Evolutionary conservation across 495 filamentous ascomycete genomes (phyloP).

Genomic region (Tuber brumale): DNA sequence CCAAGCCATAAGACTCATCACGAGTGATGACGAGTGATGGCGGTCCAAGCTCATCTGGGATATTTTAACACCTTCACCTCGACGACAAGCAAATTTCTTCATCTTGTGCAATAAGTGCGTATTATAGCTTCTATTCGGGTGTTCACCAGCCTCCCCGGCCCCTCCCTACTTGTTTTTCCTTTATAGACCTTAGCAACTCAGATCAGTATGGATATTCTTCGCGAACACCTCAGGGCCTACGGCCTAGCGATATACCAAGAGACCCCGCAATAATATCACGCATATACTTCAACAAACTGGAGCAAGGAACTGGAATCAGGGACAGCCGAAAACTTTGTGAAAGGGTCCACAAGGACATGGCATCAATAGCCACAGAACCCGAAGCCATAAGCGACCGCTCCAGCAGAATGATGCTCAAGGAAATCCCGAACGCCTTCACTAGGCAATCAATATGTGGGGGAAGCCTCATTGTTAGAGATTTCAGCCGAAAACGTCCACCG

Average conservation of each 20-base stretch:
- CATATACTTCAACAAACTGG: background rate
- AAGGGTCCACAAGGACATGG: background rate
- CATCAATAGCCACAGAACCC: background rate
- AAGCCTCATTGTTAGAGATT: background rate
- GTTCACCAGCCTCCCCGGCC: background rate
- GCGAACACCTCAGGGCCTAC: background rate
- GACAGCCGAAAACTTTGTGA: background rate
- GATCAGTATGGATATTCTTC: background rate
- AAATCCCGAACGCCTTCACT: background rate
- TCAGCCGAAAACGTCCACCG: background rate
- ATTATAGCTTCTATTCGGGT: background rate
- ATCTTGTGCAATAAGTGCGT: background rate
- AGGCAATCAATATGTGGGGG: background rate
- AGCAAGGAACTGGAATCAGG: background rate
- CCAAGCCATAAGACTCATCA: background rate
- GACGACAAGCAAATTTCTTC: background rate
- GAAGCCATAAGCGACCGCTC: background rate
- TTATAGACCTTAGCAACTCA: background rate
- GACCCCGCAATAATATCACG: background rate
- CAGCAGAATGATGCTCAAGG: background rate
- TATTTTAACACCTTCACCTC: background rate
- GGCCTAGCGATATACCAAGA: background rate
- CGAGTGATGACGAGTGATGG: background rate
- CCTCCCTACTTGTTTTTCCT: background rate
- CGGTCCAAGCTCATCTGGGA: background rate